Evolutionary conservation across 495 filamentous ascomycete species (phyloP).

Genomic region (Penicillium chermesinum): DNA sequence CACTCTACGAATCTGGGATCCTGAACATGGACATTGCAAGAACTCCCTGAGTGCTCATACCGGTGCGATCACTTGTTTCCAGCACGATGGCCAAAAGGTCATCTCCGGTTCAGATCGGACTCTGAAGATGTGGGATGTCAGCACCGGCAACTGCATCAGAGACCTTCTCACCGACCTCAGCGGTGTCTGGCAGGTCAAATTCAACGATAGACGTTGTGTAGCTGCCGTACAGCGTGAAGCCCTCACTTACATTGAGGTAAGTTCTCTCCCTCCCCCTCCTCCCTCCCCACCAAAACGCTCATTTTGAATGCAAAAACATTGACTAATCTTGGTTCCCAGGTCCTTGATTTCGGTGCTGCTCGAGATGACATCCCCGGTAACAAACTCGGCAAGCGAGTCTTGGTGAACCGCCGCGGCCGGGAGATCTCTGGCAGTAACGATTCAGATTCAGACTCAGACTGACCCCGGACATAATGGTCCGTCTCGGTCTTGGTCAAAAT

Average conservation of each 20-base stretch:
- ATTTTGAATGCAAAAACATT: slow-evolving; percentile 12
- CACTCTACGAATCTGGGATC: slow-evolving; percentile 95
- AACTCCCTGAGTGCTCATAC: slow-evolving; percentile 87
- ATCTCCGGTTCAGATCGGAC: slow-evolving; percentile 94
- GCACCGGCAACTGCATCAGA: slow-evolving; percentile 83
- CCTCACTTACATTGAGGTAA: slow-evolving; percentile 93
- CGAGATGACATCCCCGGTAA: slow-evolving; percentile 72
- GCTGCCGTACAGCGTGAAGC: slow-evolving; percentile 91
- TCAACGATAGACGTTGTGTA: slow-evolving; percentile 92
- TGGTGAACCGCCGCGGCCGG: slow-evolving; percentile 59
- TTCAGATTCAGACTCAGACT: slow-evolving; percentile 42
- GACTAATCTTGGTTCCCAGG: slow-evolving; percentile 41
- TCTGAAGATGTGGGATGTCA: slow-evolving; percentile 98
- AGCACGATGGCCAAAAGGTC: slow-evolving; percentile 95
- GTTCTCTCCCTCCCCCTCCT: too few species aligned
- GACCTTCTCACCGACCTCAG: slow-evolving; percentile 94
- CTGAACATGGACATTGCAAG: slow-evolving; percentile 86
- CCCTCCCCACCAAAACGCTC: too few species aligned
- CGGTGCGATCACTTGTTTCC: slow-evolving; percentile 97
- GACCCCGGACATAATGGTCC: too few species aligned
- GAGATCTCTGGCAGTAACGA: slow-evolving; percentile 35
- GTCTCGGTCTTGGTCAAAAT: too few species aligned
- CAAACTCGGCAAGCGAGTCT: slow-evolving; percentile 72
- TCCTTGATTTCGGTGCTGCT: slow-evolving; percentile 86
- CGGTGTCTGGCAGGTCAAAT: slow-evolving; percentile 98